Conservation (phyloP, 2,329 filamentous ascomycete genomes). For the Sclerotiophoma versabilis region DNA sequence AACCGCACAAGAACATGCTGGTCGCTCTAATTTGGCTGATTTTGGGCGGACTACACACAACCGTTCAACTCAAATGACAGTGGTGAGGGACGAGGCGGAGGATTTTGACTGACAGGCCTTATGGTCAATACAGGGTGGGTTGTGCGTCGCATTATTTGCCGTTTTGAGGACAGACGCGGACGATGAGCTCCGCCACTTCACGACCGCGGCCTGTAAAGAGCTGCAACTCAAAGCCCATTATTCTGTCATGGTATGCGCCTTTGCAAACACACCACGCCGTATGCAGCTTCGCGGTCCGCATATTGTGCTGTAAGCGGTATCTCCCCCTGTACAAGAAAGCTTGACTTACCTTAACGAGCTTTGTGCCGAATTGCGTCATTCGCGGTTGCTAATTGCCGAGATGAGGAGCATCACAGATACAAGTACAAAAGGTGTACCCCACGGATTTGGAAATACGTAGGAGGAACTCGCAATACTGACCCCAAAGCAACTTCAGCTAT, state of each 20-base stretch:
- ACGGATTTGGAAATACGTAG: background rate
- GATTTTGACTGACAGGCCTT: background rate
- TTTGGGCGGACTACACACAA: background rate
- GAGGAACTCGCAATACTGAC: background rate
- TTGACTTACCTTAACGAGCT: conserved; percentile 13
- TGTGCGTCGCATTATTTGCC: background rate
- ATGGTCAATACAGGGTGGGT: background rate
- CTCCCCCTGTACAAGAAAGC: background rate
- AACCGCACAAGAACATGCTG: background rate
- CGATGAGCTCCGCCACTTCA: background rate
- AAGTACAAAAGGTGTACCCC: background rate
- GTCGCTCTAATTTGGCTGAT: background rate
- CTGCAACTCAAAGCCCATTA: background rate
- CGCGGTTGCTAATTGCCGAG: conserved; percentile 9
- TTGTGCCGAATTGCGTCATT: conserved; percentile 19
- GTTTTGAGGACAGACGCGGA: background rate
- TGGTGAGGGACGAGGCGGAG: background rate
- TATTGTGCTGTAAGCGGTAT: conserved; percentile 10
- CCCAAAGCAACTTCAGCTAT: background rate
- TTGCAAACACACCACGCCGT: background rate
- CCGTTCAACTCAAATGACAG: background rate
- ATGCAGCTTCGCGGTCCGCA: conserved; percentile 1
- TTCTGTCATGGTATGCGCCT: conserved; percentile 3
- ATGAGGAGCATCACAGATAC: conserved; percentile 8
- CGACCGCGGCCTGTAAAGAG: background rate